phyloP scores from a whole-genome alignment of 495 filamentous ascomycete species.

The Trichocladium antarcticum region DNA sequence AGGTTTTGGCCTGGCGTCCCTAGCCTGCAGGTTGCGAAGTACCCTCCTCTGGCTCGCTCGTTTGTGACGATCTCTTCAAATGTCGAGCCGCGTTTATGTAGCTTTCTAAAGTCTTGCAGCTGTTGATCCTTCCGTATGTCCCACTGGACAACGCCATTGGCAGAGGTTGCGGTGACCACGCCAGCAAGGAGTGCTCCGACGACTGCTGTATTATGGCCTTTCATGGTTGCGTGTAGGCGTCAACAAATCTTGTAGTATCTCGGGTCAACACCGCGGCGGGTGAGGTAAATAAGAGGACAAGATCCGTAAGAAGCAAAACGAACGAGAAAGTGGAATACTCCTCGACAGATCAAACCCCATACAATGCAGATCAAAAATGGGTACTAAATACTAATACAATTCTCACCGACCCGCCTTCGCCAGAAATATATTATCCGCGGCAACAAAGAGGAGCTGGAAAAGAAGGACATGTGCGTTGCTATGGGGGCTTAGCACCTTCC shows the following conservation, averaged over 20 bases:
- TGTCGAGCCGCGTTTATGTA: slow-evolving; percentile 27
- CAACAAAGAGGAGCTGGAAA: neutral
- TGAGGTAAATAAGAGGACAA: too few species aligned
- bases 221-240: slow-evolving; percentile 18
- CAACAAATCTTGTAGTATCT: too few species aligned
- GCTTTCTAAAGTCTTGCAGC: slow-evolving; percentile 7
- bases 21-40: slow-evolving; percentile 57
- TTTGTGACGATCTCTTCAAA: slow-evolving; percentile 34
- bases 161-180: slow-evolving; percentile 16
- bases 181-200: slow-evolving; percentile 26
- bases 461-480: neutral
- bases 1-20: slow-evolving; percentile 61
- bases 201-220: slow-evolving; percentile 13
- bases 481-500: too few species aligned
- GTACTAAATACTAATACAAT: too few species aligned
- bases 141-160: slow-evolving; percentile 34
- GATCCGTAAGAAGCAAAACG: too few species aligned
- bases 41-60: slow-evolving; percentile 41
- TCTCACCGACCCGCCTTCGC: too few species aligned
- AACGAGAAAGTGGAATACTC: too few species aligned
- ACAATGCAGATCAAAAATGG: too few species aligned
- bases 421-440: neutral
- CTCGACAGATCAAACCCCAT: too few species aligned
- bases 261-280: too few species aligned
- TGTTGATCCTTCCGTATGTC: slow-evolving; percentile 25